A percentile compares a stretch with the other conserved stretches of the same genome.
phyloP scores from a whole-genome alignment of 257 asterid genomes.

The Dorcoceras hygrometricum region DNA sequence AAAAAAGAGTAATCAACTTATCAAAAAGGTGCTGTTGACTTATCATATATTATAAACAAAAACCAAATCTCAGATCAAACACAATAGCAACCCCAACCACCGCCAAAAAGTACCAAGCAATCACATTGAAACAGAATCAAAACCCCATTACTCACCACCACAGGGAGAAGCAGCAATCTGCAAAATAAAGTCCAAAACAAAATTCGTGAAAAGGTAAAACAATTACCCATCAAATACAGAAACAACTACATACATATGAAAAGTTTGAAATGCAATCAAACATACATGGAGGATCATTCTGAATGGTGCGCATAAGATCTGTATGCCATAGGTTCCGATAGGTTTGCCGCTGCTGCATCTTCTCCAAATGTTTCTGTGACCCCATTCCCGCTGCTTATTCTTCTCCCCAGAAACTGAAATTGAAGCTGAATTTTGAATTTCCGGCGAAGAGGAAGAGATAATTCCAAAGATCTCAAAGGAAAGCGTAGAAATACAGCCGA shows the following conservation, averaged over 20 bases:
- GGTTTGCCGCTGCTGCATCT: conserved; percentile 88
- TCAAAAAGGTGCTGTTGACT: background rate
- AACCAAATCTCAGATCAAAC: conserved; percentile 26
- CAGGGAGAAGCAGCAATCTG: conserved; percentile 90
- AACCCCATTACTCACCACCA: conserved; percentile 70
- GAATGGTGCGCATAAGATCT: conserved; percentile 80
- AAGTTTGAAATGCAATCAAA: background rate
- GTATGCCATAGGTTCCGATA: conserved; percentile 97
- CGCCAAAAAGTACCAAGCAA: background rate
- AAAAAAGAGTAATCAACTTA: too few species aligned
- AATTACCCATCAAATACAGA: conserved; percentile 14
- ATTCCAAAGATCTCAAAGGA: background rate
- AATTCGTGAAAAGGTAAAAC: background rate
- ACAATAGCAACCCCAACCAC: background rate
- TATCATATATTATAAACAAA: background rate
- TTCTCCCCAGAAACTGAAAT: background rate
- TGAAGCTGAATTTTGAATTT: background rate
- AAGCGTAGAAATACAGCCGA: background rate
- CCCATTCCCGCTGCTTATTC: conserved; percentile 40
- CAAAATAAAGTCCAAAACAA: conserved; percentile 21
- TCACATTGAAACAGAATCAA: background rate
- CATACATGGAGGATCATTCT: conserved; percentile 80
- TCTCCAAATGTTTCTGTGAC: conserved; percentile 65
- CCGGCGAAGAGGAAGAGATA: background rate
- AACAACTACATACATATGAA: background rate